phyloP scores from a whole-genome alignment of 805 yeast species.

The Blastobotrys chiropterorum region DNA sequence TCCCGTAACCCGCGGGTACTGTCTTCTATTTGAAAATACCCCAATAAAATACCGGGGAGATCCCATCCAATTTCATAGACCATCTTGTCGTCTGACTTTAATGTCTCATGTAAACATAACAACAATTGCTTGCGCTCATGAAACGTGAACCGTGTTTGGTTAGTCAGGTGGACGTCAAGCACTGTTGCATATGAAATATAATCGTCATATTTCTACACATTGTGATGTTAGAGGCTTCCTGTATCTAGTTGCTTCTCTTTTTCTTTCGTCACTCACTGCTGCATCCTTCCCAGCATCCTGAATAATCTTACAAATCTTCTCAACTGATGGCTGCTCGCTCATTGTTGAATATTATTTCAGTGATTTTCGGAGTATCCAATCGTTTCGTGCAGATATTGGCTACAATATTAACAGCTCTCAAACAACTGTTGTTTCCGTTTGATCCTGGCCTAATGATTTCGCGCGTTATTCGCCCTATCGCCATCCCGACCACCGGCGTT shows the following conservation, averaged over 20 bases:
- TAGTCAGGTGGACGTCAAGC: constrained; percentile 53
- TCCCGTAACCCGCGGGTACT: constrained; percentile 11
- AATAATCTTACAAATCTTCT: constrained; percentile 17
- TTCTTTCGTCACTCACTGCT: constrained; percentile 10
- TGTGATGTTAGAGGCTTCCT: background rate
- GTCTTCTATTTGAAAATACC: constrained; percentile 39
- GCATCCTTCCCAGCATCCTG: constrained; percentile 18
- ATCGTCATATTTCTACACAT: constrained; percentile 43
- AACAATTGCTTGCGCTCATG: constrained; percentile 50
- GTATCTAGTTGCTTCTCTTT: no score
- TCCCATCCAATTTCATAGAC: constrained; percentile 84
- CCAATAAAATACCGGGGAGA: constrained; percentile 61
- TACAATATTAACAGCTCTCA: no score
- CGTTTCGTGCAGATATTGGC: no score
- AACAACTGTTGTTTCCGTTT: no score
- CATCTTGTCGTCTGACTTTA: constrained; percentile 43
- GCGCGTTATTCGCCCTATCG: background rate
- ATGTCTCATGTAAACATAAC: constrained; percentile 37
- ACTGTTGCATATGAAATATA: constrained; percentile 67
- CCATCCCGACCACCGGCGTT: background rate
- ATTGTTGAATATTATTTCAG: background rate
- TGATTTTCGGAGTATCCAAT: no score
- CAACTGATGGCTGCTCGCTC: constrained; percentile 4
- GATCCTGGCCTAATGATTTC: no score
- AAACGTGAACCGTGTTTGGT: constrained; percentile 40